phyloP scores from a whole-genome alignment of 768 basidiomycete species.

The Tylopilus sp. region DNA sequence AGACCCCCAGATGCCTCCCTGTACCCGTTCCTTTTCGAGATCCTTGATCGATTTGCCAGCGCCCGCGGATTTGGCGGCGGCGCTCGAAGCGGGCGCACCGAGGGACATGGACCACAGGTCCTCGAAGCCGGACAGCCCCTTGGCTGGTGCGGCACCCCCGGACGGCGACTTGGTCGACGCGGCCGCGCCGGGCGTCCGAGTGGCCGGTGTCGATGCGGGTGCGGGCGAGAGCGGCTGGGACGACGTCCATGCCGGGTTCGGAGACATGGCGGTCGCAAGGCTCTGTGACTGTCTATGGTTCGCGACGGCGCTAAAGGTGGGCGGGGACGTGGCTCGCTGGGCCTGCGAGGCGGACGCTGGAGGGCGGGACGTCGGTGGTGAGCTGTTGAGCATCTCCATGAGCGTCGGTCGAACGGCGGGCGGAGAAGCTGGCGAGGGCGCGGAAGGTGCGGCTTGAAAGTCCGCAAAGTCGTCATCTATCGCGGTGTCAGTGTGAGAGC shows the following conservation, averaged over 20 bases:
- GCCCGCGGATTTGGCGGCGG: slow-evolving; percentile 35
- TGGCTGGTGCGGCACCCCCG: slow-evolving; percentile 24
- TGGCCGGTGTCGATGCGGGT: slow-evolving; percentile 9
- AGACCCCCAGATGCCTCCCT: slow-evolving; percentile 72
- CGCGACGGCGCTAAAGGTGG: slow-evolving; percentile 28
- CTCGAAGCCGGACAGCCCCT: slow-evolving; percentile 65
- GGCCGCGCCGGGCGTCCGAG: slow-evolving; percentile 8
- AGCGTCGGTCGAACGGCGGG: slow-evolving; percentile 38
- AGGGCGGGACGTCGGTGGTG: slow-evolving; percentile 23
- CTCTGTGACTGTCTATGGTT: slow-evolving; percentile 22
- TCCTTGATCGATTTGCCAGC: slow-evolving; percentile 81
- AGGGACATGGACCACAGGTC: slow-evolving; percentile 87
- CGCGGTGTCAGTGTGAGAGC: slow-evolving; percentile 8
- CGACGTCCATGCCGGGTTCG: slow-evolving; percentile 14
- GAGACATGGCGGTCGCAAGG: slow-evolving; percentile 16
- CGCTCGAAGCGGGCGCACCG: slow-evolving; percentile 37
- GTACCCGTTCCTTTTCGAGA: slow-evolving; percentile 82
- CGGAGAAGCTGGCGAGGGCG: slow-evolving; percentile 32
- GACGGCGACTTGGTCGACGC: slow-evolving; percentile 14
- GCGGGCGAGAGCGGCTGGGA: slow-evolving; percentile 29
- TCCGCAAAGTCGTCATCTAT: slow-evolving; percentile 83
- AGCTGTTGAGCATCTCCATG: slow-evolving; percentile 46
- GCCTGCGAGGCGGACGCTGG: slow-evolving; percentile 11
- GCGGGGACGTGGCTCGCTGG: slow-evolving; percentile 18
- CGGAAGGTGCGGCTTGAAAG: slow-evolving; percentile 71